Conservation (phyloP, 1,284 basidiomycete genomes). For the Trichosporon asahii region DNA sequence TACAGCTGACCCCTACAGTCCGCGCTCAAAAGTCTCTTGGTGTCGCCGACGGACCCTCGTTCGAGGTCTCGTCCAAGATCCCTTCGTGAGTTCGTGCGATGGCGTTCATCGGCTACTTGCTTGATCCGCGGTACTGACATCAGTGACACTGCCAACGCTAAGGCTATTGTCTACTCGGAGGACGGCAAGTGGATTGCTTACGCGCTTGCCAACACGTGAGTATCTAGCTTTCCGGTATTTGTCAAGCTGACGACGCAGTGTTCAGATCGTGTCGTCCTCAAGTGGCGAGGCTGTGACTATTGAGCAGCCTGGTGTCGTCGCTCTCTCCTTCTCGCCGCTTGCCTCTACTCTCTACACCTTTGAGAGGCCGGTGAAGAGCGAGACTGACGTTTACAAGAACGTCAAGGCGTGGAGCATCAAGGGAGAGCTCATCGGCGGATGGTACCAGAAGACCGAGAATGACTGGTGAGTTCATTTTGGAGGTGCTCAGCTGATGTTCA, state of each 20-base stretch:
- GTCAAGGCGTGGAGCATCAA: slow-evolving; percentile 47
- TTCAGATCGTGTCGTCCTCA: slow-evolving; percentile 36
- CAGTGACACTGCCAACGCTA: slow-evolving; percentile 54
- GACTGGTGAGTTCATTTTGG: slow-evolving; percentile 39
- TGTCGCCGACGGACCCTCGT: slow-evolving; percentile 78
- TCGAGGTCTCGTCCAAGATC: slow-evolving; percentile 66
- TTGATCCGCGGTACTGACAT: slow-evolving; percentile 57
- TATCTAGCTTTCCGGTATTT: slow-evolving; percentile 23
- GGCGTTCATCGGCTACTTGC: neutral
- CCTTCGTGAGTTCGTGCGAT: slow-evolving; percentile 50
- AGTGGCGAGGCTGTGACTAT: slow-evolving; percentile 34
- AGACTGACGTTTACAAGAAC: slow-evolving; percentile 50
- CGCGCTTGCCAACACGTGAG: slow-evolving; percentile 68
- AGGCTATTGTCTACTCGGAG: slow-evolving; percentile 77
- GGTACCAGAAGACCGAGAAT: slow-evolving; percentile 48
- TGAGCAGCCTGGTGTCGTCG: slow-evolving; percentile 66
- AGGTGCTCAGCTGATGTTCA: slow-evolving; percentile 25
- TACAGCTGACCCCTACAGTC: slow-evolving; percentile 55
- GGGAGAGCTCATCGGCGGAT: slow-evolving; percentile 46
- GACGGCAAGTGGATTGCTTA: slow-evolving; percentile 86
- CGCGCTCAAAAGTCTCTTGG: slow-evolving; percentile 91
- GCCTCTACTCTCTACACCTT: slow-evolving; percentile 91
- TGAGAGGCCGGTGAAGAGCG: slow-evolving; percentile 64
- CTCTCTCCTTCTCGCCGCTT: slow-evolving; percentile 85
- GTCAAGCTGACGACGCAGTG: slow-evolving; percentile 31